phyloP scores from a whole-genome alignment of 495 filamentous ascomycete genomes.

The Xylaria telfairii region DNA sequence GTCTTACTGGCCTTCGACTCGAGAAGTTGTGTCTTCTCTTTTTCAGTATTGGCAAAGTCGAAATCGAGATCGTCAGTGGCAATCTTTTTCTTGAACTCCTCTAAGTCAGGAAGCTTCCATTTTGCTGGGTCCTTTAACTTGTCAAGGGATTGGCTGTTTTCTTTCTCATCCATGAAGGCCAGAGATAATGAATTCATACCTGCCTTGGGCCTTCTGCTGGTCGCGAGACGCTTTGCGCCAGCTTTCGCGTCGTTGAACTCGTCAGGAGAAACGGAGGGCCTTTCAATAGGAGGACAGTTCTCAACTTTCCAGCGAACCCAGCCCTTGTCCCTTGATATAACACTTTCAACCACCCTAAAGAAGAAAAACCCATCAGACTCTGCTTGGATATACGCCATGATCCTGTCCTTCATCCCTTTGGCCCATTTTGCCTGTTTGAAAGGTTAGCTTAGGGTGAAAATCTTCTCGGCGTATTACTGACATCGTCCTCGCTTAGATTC shows the following conservation, averaged over 20 bases:
- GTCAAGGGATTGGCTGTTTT: constrained; percentile 51
- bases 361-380: constrained; percentile 87
- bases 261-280: constrained; percentile 66
- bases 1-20: constrained; percentile 81
- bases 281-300: constrained; percentile 84
- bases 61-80: constrained; percentile 78
- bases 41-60: constrained; percentile 74
- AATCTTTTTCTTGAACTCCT: constrained; percentile 63
- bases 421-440: constrained; percentile 72
- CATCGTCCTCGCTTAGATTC: constrained; percentile 79
- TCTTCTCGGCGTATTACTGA: constrained; percentile 47
- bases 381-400: constrained; percentile 79
- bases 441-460: not conserved
- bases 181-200: constrained; percentile 76
- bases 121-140: constrained; percentile 53
- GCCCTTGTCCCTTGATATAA: constrained; percentile 92
- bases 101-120: constrained; percentile 53
- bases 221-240: constrained; percentile 66
- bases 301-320: constrained; percentile 99
- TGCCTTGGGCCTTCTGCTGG: constrained; percentile 68
- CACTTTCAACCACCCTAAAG: constrained; percentile 93
- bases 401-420: constrained; percentile 68
- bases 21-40: constrained; percentile 68
- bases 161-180: constrained; percentile 74
- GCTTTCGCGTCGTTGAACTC: constrained; percentile 71